A percentile compares a stretch with the other conserved stretches of the same genome.
Evolutionary conservation across 768 basidiomycete genomes (phyloP).

Genomic region (Lyophyllum atratum): DNA sequence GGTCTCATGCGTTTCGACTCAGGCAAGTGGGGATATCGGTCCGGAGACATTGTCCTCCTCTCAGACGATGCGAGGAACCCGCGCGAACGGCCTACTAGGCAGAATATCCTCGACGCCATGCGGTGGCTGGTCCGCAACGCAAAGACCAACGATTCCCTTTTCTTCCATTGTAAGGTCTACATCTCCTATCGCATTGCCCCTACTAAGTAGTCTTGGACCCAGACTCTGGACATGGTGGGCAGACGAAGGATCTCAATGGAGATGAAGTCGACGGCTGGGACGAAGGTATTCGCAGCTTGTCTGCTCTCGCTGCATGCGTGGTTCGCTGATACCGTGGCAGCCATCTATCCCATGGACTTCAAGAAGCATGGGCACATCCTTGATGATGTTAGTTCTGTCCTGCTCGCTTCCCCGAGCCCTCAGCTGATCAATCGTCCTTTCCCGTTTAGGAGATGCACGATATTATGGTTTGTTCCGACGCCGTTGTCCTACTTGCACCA

Average conservation of each 20-base stretch:
- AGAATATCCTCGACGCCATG: conserved; percentile 53
- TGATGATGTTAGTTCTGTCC: conserved; percentile 49
- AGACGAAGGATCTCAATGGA: conserved; percentile 74
- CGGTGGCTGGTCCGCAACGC: conserved; percentile 69
- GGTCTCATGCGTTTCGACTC: background rate
- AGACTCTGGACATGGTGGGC: conserved; percentile 98
- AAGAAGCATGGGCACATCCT: conserved; percentile 75
- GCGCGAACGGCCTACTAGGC: conserved; percentile 43
- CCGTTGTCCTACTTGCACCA: background rate
- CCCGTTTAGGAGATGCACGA: conserved; percentile 45
- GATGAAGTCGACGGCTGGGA: conserved; percentile 82
- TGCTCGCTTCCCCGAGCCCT: background rate
- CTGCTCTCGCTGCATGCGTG: background rate
- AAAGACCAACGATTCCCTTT: conserved; percentile 68
- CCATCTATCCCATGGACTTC: conserved; percentile 90
- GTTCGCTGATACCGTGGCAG: conserved; percentile 31
- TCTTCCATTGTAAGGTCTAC: conserved; percentile 64
- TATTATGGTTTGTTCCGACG: conserved; percentile 39
- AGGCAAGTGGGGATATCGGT: conserved; percentile 50
- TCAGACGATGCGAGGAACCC: conserved; percentile 56
- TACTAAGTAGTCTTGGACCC: background rate
- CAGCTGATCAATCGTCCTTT: background rate
- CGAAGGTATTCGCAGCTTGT: conserved; percentile 53
- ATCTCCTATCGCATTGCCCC: background rate
- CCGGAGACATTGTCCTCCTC: conserved; percentile 69